Evolutionary conservation across 1,284 basidiomycete species (phyloP), one percentile per base, ranked within the genome.

Genomic region (Tylopilus orsonianus): DNA sequence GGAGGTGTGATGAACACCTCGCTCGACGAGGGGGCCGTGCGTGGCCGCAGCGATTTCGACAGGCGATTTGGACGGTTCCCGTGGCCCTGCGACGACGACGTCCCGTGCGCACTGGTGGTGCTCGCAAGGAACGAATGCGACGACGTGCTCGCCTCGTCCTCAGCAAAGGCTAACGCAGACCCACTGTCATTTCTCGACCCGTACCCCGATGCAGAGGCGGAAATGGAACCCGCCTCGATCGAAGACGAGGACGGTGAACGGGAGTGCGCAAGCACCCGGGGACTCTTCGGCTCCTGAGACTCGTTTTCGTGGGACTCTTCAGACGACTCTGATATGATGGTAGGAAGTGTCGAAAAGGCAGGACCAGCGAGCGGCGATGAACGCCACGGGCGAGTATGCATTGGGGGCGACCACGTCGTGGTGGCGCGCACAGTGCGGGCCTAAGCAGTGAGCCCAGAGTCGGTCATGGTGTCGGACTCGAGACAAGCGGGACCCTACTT

Each of bases 351-450:
- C 8, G 65, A 65, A 13, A 64, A 58, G 2, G 22, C 64, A 20
- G 55, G 58, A 2, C 64, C 41, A 0, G 65, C 58, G 40, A 65
- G 62, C 0, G 62, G 62, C 0, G 62, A 65, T 8, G 63, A 65
- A 10, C 63, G 63, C 49, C 62, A 46, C 3, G 63, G 63, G 4
- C 63, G 65, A 10, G 66, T 49, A 8, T 54, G 48, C 24, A 49
- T 39, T 13, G 57, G 34, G 12, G 58, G 46, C 14, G 48, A 29
- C 48, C 50, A 55, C 1, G 47, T 14, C 18, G 52, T n/a, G 32
- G 46, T 16, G n/a, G 47, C 29, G 34, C 62, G 59, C n/a, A 19
- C 22, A 35, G 49, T 26, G 53, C 62, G 59, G 34, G 20, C 14
- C 59, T 65, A 47, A 14, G 23, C 2, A 27, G 14, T 16, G 39